These are phyloP conservation scores for Botryotinia narcissicola DNA, from an alignment of 2,329 filamentous ascomycete genomes.

Conservation along the genomic window DNA sequence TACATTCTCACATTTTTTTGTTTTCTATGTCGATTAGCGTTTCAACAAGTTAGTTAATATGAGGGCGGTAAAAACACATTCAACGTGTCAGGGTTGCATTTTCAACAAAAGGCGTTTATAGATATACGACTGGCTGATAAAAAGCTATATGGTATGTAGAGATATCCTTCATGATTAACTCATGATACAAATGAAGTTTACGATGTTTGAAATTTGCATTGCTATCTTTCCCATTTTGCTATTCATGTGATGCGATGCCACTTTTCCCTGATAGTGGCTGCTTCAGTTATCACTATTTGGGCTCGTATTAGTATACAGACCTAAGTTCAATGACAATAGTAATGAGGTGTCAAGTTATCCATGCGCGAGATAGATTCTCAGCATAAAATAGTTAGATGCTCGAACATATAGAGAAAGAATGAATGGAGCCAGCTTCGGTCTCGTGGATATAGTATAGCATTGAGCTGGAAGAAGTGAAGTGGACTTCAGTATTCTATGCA, in stretches of 20 bases:
- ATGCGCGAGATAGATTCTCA: not conserved
- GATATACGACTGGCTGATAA: constrained; percentile 1
- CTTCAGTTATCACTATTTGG: not conserved
- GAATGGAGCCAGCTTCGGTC: not conserved
- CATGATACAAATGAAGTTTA: constrained; percentile 15
- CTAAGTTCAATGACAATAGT: not conserved
- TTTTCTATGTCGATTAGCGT: constrained; percentile 17
- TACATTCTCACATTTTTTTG: not conserved
- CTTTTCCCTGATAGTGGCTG: not conserved
- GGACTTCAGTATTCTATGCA: too few relatives aligned
- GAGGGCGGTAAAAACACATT: constrained; percentile 15
- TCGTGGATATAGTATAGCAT: too few relatives aligned
- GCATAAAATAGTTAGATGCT: not conserved
- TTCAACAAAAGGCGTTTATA: constrained; percentile 22
- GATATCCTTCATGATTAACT: constrained; percentile 21
- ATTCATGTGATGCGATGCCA: not conserved
- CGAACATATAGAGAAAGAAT: not conserved
- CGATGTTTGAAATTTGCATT: not conserved
- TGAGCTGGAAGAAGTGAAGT: too few relatives aligned
- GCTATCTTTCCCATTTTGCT: not conserved
- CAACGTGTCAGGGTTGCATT: constrained; percentile 21
- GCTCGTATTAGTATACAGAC: not conserved
- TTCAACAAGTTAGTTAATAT: constrained; percentile 19
- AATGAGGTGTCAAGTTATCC: not conserved
- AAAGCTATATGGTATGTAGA: constrained; percentile 1